Percentiles rank a stretch among this genome's conserved stretches.
These are phyloP conservation scores for Cutaneotrichosporon arboriforme DNA, from an alignment of 1,284 basidiomycete genomes.

Conservation along the genomic window DNA sequence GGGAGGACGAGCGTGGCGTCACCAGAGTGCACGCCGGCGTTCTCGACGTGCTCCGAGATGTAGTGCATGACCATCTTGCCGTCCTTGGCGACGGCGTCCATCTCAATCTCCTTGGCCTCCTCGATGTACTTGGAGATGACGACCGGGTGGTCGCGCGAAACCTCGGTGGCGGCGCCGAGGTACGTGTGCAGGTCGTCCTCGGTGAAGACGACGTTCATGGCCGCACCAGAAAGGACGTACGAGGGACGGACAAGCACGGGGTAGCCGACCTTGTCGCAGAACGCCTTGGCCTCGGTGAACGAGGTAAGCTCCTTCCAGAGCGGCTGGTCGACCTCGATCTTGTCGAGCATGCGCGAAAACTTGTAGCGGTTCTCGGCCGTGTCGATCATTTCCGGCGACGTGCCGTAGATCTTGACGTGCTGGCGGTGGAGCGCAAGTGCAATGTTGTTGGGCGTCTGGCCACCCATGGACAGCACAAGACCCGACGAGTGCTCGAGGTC, in stretches of 20 bases:
- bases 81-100: slow-evolving; percentile 96
- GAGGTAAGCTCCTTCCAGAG: slow-evolving; percentile 94
- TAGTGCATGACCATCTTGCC: slow-evolving; percentile 99
- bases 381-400: slow-evolving; percentile 99
- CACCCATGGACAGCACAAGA: slow-evolving; percentile 95
- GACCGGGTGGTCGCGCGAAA: slow-evolving; percentile 94
- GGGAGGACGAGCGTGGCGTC: slow-evolving; percentile 97
- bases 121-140: slow-evolving; percentile 99
- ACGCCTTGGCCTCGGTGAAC: slow-evolving; percentile 77
- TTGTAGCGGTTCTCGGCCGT: slow-evolving; percentile 99
- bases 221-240: slow-evolving; percentile 95
- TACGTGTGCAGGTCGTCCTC: slow-evolving; percentile 86
- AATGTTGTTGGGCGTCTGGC: slow-evolving; percentile 98
- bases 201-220: slow-evolving; percentile 98
- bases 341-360: slow-evolving; percentile 95
- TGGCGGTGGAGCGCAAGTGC: slow-evolving; percentile 88
- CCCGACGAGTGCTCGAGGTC: slow-evolving; percentile 83
- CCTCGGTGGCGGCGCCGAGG: slow-evolving; percentile 89
- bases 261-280: slow-evolving; percentile 88
- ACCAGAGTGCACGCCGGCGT: slow-evolving; percentile 95
- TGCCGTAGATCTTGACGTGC: slow-evolving; percentile 97
- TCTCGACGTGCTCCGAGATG: slow-evolving; percentile 99
- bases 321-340: slow-evolving; percentile 96
- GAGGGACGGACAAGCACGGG: slow-evolving; percentile 96
- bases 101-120: slow-evolving; percentile 99